These are phyloP conservation scores for Chondrostereum purpureum DNA, from an alignment of 1,284 basidiomycete genomes.

Conservation along the genomic window DNA sequence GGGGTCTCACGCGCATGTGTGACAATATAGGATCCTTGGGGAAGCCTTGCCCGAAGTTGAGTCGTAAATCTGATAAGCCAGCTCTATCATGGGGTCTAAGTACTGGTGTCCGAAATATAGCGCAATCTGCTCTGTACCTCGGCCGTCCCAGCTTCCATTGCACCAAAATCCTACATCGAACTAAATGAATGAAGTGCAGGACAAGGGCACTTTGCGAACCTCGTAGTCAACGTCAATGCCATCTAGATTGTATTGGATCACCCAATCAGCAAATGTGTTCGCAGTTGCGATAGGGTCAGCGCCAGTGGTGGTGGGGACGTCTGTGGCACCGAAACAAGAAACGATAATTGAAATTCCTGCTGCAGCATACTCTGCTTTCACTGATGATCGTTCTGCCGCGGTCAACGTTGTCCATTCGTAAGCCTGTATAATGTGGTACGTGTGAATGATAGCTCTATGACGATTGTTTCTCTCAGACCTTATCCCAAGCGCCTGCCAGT, in stretches of 20 bases:
- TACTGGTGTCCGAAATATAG: not conserved
- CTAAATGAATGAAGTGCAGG: no score
- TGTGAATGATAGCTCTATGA: not conserved
- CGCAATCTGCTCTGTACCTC: constrained; percentile 16
- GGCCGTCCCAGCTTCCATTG: constrained; percentile 34
- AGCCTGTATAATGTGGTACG: constrained; percentile 1
- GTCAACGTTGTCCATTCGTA: constrained; percentile 9
- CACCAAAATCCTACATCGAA: constrained; percentile 36
- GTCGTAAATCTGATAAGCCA: constrained; percentile 41
- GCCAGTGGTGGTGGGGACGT: constrained; percentile 40
- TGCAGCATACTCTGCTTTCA: constrained; percentile 42
- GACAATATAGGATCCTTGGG: constrained; percentile 33
- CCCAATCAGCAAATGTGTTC: constrained; percentile 43
- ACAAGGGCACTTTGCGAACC: constrained; percentile 18
- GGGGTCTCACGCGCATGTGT: constrained; percentile 34
- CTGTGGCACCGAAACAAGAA: constrained; percentile 49
- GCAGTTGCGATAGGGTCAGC: constrained; percentile 40
- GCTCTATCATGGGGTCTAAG: constrained; percentile 19
- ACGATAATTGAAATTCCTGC: constrained; percentile 55
- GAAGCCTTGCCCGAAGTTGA: constrained; percentile 32
- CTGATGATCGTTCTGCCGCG: constrained; percentile 10
- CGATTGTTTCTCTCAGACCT: constrained; percentile 24
- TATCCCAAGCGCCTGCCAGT: constrained; percentile 35
- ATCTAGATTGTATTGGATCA: constrained; percentile 44
- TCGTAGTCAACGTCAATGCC: constrained; percentile 52